Conservation (phyloP, 352 stramenopile genomes). For the Phytophthora citricola region DNA sequence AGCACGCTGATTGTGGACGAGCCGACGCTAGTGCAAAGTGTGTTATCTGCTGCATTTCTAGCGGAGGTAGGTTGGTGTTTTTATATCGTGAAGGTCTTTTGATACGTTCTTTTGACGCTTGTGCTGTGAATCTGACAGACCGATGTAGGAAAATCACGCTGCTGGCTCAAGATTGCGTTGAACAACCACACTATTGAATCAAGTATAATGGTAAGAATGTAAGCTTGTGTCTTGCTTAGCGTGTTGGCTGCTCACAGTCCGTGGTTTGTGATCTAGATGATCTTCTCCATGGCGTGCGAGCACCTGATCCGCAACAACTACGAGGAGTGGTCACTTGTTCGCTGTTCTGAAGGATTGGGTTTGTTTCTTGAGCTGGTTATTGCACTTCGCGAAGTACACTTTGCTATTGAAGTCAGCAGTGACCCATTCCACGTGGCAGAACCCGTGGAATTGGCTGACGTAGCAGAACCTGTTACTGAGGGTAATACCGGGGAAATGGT, state of each 20-base stretch:
- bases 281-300: conserved; percentile 79
- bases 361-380: conserved; percentile 83
- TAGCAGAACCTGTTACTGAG: conserved; percentile 20
- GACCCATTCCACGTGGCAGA: conserved; percentile 51
- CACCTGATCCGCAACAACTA: conserved; percentile 78
- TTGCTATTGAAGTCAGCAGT: conserved; percentile 72
- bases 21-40: conserved; percentile 66
- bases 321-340: conserved; percentile 84
- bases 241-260: conserved; percentile 10
- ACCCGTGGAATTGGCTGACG: conserved; percentile 14
- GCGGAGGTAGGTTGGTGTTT: conserved; percentile 49
- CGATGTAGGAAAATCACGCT: conserved; percentile 68
- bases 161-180: conserved; percentile 82
- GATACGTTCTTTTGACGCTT: conserved; percentile 8
- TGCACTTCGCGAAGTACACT: conserved; percentile 72
- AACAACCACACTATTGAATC: conserved; percentile 85
- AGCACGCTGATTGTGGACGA: conserved; percentile 82
- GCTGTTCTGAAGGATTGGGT: conserved; percentile 71
- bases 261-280: conserved; percentile 53
- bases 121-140: conserved; percentile 35
- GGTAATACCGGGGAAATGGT: conserved; percentile 33
- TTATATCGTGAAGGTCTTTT: no score
- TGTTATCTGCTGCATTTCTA: conserved; percentile 73
- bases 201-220: conserved; percentile 64
- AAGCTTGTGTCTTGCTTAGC: not conserved